phyloP scores from a whole-genome alignment of 2,329 filamentous ascomycete genomes.

The Colletotrichum chlorophyti region DNA sequence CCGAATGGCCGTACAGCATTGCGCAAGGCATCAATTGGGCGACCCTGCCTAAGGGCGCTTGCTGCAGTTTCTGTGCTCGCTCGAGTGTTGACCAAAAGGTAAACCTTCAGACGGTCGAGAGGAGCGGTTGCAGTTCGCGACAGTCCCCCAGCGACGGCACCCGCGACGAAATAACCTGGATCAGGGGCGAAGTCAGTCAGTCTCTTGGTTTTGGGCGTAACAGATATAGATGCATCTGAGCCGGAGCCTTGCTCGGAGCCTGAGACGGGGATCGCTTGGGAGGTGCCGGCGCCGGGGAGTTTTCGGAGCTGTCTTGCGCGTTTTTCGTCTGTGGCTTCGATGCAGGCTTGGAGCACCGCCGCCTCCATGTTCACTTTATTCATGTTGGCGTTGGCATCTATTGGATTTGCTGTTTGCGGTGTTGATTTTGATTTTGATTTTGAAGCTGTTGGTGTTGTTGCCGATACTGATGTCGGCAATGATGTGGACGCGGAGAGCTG shows the following conservation, averaged over 20 bases:
- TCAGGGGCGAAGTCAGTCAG: slow-evolving; percentile 77
- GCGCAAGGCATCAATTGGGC: slow-evolving; percentile 67
- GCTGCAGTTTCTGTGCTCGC: slow-evolving; percentile 64
- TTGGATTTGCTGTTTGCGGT: background rate
- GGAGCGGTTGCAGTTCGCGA: slow-evolving; percentile 95
- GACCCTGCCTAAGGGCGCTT: slow-evolving; percentile 73
- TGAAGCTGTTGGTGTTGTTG: background rate
- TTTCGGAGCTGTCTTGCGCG: slow-evolving; percentile 13
- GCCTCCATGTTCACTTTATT: slow-evolving; percentile 19
- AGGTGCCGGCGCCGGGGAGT: slow-evolving; percentile 43
- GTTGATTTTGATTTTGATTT: background rate
- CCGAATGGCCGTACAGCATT: slow-evolving; percentile 74
- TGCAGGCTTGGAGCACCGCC: slow-evolving; percentile 21
- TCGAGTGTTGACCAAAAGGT: slow-evolving; percentile 89
- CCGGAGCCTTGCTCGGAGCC: slow-evolving; percentile 31
- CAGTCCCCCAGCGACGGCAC: slow-evolving; percentile 91
- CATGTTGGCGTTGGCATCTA: slow-evolving; percentile 8
- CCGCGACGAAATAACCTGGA: slow-evolving; percentile 97
- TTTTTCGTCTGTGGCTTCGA: slow-evolving; percentile 18
- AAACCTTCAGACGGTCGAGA: slow-evolving; percentile 96
- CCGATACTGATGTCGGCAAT: background rate
- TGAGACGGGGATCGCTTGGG: slow-evolving; percentile 30
- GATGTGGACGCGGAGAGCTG: background rate
- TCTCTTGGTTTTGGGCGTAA: slow-evolving; percentile 50
- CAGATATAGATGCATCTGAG: slow-evolving; percentile 36